These are phyloP conservation scores for Chlorella sorokiniana DNA, from an alignment of 139 green algal species.

Conservation along the genomic window DNA sequence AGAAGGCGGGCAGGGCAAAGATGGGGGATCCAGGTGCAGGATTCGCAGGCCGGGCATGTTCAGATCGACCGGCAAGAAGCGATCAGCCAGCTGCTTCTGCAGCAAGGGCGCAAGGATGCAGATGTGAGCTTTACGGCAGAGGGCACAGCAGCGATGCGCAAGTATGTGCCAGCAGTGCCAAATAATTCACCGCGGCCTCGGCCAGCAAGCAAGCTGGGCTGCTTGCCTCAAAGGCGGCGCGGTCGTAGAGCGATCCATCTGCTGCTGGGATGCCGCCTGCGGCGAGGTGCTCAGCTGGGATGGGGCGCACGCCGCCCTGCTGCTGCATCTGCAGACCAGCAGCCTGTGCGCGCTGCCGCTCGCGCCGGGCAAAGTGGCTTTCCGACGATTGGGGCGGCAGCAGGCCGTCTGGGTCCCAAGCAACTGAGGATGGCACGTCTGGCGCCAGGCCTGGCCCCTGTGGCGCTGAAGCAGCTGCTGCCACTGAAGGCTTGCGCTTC, in stretches of 20 bases:
- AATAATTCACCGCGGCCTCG: not conserved
- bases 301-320: not conserved
- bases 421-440: not conserved
- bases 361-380: slow-evolving; percentile 43
- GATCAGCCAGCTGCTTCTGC: slow-evolving; percentile 18
- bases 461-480: not conserved
- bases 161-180: not conserved
- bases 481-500: not conserved
- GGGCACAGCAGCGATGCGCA: not conserved
- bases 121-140: not conserved
- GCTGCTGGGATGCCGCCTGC: slow-evolving; percentile 37
- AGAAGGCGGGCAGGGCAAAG: slow-evolving; percentile 44
- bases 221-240: slow-evolving; percentile 16
- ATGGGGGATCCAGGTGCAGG: slow-evolving; percentile 69
- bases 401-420: slow-evolving; percentile 53
- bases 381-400: slow-evolving; percentile 8
- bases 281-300: slow-evolving; percentile 23
- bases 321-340: not conserved
- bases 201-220: not conserved
- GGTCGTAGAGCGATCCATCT: slow-evolving; percentile 33
- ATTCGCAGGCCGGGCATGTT: slow-evolving; percentile 55
- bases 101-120: not conserved
- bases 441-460: not conserved
- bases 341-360: slow-evolving; percentile 1
- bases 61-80: slow-evolving; percentile 61